Evolutionary conservation across 2,329 filamentous ascomycete genomes (phyloP).

Genomic region (Pestalotiopsis sp.): DNA sequence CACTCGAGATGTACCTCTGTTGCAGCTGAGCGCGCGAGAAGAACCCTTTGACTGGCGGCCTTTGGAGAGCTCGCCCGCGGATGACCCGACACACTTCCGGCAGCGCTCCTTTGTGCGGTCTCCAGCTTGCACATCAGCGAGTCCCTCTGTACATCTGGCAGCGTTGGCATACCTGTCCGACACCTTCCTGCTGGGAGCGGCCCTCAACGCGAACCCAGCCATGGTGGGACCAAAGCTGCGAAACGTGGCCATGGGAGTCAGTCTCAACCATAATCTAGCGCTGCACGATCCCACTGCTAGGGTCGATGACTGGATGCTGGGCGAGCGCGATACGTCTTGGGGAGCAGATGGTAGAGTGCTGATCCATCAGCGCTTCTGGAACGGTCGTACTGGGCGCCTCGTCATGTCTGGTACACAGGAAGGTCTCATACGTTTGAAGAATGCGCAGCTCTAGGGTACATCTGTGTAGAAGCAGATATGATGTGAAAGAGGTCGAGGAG

Average conservation of each 20-base stretch:
- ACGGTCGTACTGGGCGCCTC: conserved; percentile 5
- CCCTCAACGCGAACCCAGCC: conserved; percentile 10
- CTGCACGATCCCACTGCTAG: conserved; percentile 15
- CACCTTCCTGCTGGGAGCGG: conserved; percentile 14
- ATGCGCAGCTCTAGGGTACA: not conserved
- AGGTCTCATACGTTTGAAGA: conserved; percentile 13
- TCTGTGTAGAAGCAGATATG: too few relatives aligned
- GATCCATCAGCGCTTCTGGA: conserved; percentile 15
- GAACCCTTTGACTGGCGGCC: conserved; percentile 11
- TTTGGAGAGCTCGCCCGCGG: not conserved
- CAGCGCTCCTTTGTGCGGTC: not conserved
- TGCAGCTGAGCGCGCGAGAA: not conserved
- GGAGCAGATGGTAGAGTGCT: conserved; percentile 15
- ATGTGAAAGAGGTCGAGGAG: too few relatives aligned
- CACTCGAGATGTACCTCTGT: not conserved
- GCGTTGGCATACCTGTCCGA: conserved; percentile 18
- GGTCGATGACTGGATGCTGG: conserved; percentile 17
- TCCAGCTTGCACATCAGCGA: not conserved
- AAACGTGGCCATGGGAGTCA: conserved; percentile 18
- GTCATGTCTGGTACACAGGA: conserved; percentile 16
- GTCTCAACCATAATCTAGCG: conserved; percentile 18
- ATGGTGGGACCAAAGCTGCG: not conserved
- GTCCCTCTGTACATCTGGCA: conserved; percentile 4
- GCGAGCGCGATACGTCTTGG: conserved; percentile 19
- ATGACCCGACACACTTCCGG: not conserved